Percentiles rank a stretch among this genome's conserved stretches.
Evolutionary conservation across 23 red algal genomes (phyloP).

Genomic region (Pyropia yezoensis): DNA sequence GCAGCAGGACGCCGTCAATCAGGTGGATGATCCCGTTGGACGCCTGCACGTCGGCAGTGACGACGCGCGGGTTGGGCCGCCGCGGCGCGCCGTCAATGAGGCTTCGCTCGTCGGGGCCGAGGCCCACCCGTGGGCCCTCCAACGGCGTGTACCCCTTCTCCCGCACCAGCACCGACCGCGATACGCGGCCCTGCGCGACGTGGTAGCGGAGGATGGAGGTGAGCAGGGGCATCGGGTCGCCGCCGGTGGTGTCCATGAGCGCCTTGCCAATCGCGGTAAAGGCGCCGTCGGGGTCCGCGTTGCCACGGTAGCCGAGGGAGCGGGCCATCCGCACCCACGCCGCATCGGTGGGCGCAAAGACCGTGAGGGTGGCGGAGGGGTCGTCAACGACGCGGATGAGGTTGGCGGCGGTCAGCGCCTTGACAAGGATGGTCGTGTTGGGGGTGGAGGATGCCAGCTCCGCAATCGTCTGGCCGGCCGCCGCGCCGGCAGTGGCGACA

Average conservation of each 20-base stretch:
- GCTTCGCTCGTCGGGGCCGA: too few species aligned
- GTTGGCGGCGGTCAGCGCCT: too few species aligned
- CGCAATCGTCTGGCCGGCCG: too few species aligned
- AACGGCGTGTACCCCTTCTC: neutral
- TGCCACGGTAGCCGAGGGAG: too few species aligned
- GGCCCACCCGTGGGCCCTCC: neutral
- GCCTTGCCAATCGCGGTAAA: too few species aligned
- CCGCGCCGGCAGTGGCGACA: too few species aligned
- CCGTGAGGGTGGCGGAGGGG: neutral
- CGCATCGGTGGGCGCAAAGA: neutral
- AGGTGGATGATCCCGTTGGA: neutral
- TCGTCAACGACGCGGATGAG: too few species aligned
- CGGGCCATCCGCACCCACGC: neutral
- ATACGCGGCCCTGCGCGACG: neutral
- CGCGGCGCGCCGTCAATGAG: constrained; percentile 1
- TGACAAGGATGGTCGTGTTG: too few species aligned
- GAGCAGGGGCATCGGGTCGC: neutral
- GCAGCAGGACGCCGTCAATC: constrained; percentile 1
- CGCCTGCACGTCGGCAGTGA: neutral
- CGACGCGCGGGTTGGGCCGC: neutral
- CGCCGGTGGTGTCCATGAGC: neutral
- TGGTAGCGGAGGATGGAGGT: constrained; percentile 1
- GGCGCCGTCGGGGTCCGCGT: too few species aligned
- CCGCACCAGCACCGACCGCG: neutral
- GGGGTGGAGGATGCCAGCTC: too few species aligned